These are phyloP conservation scores for Miscanthus lutarioriparius DNA, from an alignment of 176 grass and related monocot genomes.

Conservation along the genomic window DNA sequence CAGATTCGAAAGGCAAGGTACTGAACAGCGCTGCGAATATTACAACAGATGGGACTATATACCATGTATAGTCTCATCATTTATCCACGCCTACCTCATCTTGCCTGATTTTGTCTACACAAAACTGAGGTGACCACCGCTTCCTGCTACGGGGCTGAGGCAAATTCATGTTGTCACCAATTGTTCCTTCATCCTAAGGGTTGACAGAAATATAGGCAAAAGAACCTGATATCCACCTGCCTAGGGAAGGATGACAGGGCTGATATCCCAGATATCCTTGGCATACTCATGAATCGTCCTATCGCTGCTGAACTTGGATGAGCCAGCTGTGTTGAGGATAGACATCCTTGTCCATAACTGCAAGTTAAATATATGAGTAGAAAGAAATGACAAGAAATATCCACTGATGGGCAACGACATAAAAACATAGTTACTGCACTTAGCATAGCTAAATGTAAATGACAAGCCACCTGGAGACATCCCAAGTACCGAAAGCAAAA, in stretches of 20 bases:
- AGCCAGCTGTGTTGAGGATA: slow-evolving; percentile 80
- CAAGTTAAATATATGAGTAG: slow-evolving; percentile 1
- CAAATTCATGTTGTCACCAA: not conserved
- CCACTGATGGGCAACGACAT: too few relatives aligned
- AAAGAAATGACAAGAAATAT: not conserved
- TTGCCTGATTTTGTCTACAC: slow-evolving; percentile 11
- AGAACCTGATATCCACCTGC: not conserved
- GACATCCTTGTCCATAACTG: slow-evolving; percentile 97
- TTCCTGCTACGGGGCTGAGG: slow-evolving; percentile 11
- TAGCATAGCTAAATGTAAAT: not conserved
- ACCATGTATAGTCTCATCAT: not conserved
- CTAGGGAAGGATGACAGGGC: slow-evolving; percentile 58
- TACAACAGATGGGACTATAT: not conserved
- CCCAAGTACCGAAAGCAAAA: not conserved
- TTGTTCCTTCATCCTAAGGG: not conserved
- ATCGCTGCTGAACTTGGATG: slow-evolving; percentile 94
- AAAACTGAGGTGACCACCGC: slow-evolving; percentile 22
- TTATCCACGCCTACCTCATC: not conserved
- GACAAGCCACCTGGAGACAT: not conserved
- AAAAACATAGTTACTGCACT: not conserved
- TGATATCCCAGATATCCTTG: slow-evolving; percentile 86
- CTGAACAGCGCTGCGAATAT: not conserved
- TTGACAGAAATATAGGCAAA: not conserved
- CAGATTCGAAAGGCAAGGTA: not conserved
- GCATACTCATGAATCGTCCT: slow-evolving; percentile 91